Conservation (phyloP, 768 basidiomycete species). For the Leccinellum luteum region DNA sequence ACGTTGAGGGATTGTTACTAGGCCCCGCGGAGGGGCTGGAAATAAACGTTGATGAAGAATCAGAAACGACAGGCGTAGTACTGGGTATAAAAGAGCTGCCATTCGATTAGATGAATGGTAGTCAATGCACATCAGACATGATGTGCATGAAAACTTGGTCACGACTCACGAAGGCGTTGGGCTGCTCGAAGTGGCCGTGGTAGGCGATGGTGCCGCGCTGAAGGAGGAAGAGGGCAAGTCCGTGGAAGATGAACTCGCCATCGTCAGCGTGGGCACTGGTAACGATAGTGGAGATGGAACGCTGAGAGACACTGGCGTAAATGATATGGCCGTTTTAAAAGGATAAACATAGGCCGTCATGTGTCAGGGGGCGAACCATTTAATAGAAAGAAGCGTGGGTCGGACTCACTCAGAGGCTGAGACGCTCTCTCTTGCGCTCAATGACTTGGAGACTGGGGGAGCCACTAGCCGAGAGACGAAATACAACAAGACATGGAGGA, state of each 20-base stretch:
- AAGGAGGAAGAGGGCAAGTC: background rate
- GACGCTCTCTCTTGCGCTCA: background rate
- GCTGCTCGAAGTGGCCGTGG: background rate
- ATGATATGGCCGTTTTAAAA: background rate
- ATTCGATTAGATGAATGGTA: background rate
- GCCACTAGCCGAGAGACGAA: background rate
- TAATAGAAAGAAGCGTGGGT: background rate
- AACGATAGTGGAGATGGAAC: background rate
- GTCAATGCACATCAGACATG: background rate
- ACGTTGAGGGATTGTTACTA: background rate
- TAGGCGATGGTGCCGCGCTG: background rate
- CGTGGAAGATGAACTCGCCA: background rate
- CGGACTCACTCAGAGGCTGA: background rate
- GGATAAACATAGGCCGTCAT: background rate
- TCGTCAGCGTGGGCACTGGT: background rate
- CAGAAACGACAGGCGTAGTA: background rate
- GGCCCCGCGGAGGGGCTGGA: background rate
- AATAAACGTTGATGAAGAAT: background rate
- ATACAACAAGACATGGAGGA: background rate
- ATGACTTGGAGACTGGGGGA: background rate
- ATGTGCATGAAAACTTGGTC: background rate
- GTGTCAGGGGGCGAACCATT: background rate
- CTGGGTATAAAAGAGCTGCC: background rate
- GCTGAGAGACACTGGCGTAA: background rate
- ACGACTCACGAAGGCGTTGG: conserved; percentile 4